phyloP scores from a whole-genome alignment of 2,329 filamentous ascomycete species.

The Bertia moriformis region DNA sequence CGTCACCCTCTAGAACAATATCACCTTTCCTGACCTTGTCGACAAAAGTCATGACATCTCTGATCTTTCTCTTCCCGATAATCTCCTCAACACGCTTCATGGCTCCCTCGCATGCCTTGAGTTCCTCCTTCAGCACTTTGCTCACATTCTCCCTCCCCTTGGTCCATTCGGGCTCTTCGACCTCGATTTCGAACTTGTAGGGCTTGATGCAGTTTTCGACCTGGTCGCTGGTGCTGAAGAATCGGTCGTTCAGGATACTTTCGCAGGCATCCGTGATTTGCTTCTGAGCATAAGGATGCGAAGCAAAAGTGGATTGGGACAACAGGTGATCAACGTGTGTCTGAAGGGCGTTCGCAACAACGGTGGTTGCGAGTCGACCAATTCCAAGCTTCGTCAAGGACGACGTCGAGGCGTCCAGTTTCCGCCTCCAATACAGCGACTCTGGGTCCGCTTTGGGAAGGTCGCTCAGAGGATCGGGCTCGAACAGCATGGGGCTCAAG shows the following conservation, averaged over 20 bases:
- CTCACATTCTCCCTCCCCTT: conserved; percentile 73
- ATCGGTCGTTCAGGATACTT: conserved; percentile 79
- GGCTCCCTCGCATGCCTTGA: conserved; percentile 70
- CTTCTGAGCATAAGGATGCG: conserved; percentile 80
- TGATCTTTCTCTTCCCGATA: conserved; percentile 74
- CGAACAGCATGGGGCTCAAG: conserved; percentile 16
- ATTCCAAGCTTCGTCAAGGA: conserved; percentile 88
- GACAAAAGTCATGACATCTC: conserved; percentile 79
- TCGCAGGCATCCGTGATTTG: conserved; percentile 86
- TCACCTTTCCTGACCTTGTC: conserved; percentile 82
- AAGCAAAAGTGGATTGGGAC: conserved; percentile 66
- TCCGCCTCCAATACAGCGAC: conserved; percentile 81
- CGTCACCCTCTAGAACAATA: conserved; percentile 70
- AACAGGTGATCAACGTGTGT: conserved; percentile 69
- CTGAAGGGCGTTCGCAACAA: conserved; percentile 79
- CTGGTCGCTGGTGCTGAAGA: conserved; percentile 94
- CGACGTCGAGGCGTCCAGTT: conserved; percentile 82
- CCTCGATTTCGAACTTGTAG: conserved; percentile 94
- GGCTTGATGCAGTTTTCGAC: conserved; percentile 98
- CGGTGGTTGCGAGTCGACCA: conserved; percentile 78
- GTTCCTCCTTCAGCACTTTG: conserved; percentile 70
- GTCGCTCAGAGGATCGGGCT: conserved; percentile 60
- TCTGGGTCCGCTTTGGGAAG: conserved; percentile 75
- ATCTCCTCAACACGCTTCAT: conserved; percentile 60
- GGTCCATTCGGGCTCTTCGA: conserved; percentile 79